These are phyloP conservation scores for Penicillium herquei DNA, from an alignment of 495 filamentous ascomycete species.

Conservation along the genomic window DNA sequence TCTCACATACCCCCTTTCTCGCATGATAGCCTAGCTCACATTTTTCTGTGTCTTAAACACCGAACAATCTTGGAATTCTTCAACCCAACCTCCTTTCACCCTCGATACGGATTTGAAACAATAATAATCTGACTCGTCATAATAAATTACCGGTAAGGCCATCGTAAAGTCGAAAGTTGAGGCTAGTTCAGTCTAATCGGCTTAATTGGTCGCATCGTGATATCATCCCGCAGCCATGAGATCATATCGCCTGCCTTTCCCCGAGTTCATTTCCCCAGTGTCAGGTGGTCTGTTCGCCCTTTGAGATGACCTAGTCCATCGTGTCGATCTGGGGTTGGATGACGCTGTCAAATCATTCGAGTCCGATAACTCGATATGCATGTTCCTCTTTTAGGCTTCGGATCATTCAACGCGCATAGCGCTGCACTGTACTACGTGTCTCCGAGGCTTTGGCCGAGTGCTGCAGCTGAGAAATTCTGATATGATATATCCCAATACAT, in stretches of 20 bases:
- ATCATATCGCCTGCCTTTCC: conserved; percentile 19
- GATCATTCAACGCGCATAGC: no score
- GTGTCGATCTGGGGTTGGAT: conserved; percentile 1
- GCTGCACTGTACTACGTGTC: no score
- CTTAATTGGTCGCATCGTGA: conserved; percentile 14
- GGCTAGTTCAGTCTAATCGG: neutral
- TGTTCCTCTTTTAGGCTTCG: no score
- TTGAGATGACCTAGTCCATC: neutral
- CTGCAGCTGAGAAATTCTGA: no score
- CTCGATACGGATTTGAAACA: neutral
- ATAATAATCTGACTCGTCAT: neutral
- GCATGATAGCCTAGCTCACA: neutral
- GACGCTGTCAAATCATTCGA: neutral
- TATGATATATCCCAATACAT: no score
- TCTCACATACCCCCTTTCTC: conserved; percentile 17
- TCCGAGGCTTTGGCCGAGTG: no score
- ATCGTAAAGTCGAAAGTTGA: neutral
- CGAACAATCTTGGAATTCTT: conserved; percentile 1
- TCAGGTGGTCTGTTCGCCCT: conserved; percentile 1
- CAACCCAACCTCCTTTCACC: neutral
- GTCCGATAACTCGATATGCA: no score
- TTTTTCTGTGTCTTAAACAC: neutral
- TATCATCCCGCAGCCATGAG: conserved; percentile 22
- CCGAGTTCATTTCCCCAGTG: neutral
- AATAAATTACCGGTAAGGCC: conserved; percentile 8